phyloP scores from a whole-genome alignment of 2,329 filamentous ascomycete species.

The Pyricularia sp. region DNA sequence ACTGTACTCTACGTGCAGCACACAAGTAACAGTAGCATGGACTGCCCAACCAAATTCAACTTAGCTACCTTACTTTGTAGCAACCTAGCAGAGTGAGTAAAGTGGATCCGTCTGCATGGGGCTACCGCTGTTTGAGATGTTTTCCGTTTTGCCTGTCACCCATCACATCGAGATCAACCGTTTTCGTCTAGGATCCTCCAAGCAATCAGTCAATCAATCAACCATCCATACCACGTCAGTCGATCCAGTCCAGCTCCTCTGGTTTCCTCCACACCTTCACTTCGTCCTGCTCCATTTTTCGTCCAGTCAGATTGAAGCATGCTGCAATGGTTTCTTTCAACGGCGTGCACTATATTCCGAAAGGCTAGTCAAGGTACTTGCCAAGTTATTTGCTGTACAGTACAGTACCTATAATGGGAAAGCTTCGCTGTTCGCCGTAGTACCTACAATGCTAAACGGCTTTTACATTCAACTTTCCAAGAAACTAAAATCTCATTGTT shows the following conservation, averaged over 20 bases:
- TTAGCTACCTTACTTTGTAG: too few species aligned
- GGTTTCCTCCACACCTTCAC: background rate
- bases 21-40: background rate
- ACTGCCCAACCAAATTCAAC: background rate
- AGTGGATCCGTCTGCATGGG: background rate
- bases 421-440: background rate
- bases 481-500: background rate
- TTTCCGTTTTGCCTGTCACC: background rate
- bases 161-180: constrained; percentile 1
- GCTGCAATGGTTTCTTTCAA: background rate
- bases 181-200: background rate
- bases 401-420: background rate
- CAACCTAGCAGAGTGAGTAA: background rate
- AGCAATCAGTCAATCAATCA: background rate
- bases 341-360: background rate
- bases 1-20: background rate
- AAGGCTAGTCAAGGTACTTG: background rate
- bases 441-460: background rate
- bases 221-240: background rate
- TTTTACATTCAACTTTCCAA: background rate
- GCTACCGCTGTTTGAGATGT: background rate
- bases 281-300: background rate
- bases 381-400: background rate
- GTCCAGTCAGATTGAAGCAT: background rate
- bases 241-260: background rate